Evolutionary conservation across 495 filamentous ascomycete species (phyloP), one percentile per base, ranked within the genome.

Genomic region (Apodospora peruviana): DNA sequence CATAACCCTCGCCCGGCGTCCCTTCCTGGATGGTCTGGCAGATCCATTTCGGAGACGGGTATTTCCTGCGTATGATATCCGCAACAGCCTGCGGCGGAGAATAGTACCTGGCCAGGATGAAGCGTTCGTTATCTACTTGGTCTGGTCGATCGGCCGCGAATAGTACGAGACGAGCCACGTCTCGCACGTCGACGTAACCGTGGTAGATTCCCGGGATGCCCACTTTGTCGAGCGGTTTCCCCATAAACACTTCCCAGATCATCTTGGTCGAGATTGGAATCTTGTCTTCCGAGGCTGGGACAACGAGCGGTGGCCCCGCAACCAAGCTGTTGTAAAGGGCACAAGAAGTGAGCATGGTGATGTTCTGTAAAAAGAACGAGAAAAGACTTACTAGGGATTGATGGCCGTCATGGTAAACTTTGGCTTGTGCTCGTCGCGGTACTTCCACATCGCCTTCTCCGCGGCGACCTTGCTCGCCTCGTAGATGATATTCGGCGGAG

Each of bases 391-490:
- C 52, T 29, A 16, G 16, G 81, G 79, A 20, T 82, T 64, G 7
- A 84, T 58, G 3, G 74, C 47, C 25, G 79, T 79, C 51, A 82
- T 68, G 1, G 51, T 62, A 48, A 79, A 83, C 0, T 35, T 17
- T 0, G 76, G 74, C 38, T 74, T 65, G 10, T 79, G 41, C 38
- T 76, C 66, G 18, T 73, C 60, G 1, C 75, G 50, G 51, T 79
- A 84, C 43, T 70, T 63, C 77, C 76, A 83, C 2, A 76, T 51
- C 3, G 65, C 63, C 27, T 61, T 68, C 59, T 85, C 81, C 0
- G 68, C 73, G 25, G 72, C 67, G 1, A 69, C 72, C 53, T 86
- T 84, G 48, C 73, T 75, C 0, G 78, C 78, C 0, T 59, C 56
- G 48, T 86, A 82, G 1, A 80, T 70, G 21, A 58, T 39, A 11